Percentiles rank a stretch among this genome's conserved stretches.
Evolutionary conservation across 441 rosid genomes (phyloP).

Genomic region (Hura crepitans): DNA sequence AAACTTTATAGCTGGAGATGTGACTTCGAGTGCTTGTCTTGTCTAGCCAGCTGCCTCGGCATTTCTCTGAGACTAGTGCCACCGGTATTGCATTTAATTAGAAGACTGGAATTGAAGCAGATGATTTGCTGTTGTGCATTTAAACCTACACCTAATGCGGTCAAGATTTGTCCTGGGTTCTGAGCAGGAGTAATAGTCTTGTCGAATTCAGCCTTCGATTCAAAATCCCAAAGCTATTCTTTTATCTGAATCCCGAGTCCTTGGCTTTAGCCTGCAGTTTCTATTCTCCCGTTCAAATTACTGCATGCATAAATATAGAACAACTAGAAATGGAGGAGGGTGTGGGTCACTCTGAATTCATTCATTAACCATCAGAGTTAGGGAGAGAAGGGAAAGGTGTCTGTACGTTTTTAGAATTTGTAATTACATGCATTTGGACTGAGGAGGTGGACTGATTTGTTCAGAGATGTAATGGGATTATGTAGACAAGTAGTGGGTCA

Average conservation of each 20-base stretch:
- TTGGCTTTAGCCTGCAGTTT: constrained; percentile 1
- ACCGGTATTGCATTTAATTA: not conserved
- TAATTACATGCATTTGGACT: not conserved
- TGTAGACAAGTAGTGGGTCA: constrained; percentile 31
- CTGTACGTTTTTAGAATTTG: not conserved
- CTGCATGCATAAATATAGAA: not conserved
- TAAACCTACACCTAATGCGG: constrained; percentile 6
- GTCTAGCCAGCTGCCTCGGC: not conserved
- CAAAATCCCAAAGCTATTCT: constrained; percentile 15
- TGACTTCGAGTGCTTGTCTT: not conserved
- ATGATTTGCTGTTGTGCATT: constrained; percentile 5
- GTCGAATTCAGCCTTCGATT: constrained; percentile 13
- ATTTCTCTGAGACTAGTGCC: not conserved
- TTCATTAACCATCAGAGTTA: not conserved
- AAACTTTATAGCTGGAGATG: not conserved
- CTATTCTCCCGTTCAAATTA: constrained; percentile 5
- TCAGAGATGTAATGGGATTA: constrained; percentile 25
- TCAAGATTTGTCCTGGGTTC: not conserved
- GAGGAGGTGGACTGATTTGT: constrained; percentile 2
- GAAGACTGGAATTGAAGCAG: not conserved
- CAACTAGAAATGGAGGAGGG: not conserved
- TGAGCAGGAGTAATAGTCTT: constrained; percentile 12
- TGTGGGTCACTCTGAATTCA: not conserved
- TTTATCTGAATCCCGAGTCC: not conserved
- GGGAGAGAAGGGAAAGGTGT: not conserved